Evolutionary conservation across 2,329 filamentous ascomycete species (phyloP), one percentile per base, ranked within the genome.

Genomic region (Trichoderma sp.): DNA sequence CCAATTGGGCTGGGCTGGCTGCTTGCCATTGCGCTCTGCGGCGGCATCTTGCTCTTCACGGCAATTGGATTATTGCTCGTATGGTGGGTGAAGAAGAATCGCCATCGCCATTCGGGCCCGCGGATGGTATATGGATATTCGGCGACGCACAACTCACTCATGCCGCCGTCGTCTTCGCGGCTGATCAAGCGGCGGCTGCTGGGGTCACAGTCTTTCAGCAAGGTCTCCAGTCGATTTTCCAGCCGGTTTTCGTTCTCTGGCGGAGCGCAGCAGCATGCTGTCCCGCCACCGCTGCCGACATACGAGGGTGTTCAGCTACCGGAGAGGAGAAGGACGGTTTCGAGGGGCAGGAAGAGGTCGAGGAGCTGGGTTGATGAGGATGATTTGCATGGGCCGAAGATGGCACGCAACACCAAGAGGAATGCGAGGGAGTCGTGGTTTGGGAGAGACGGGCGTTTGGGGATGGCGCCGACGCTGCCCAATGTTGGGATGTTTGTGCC

Each of bases 311-410:
- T 78, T n/a, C 39, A 26, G 13, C 4, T 54, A 24, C 51, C 61
- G 11, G 59, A 59, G n/a, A 18, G 66, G 37, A 32, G 55, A 75
- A 76, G 32, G 71, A 66, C 63, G 18, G 63, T 66, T 28, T 66
- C 63, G n/a, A 73, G 55, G 59, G 70, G 56, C 68, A 74, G 68
- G 75, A 73, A 64, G 21, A 60, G 73, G 10, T 76, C 76, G 63
- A 73, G 69, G 55, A 81, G 79, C 21, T 86, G 83, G 83, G 82
- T 85, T 14, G 66, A 66, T 32, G 83, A 85, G 71, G 83, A 86
- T 60, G 81, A 79, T 66, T 76, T 84, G n/a, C 83, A 85, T 69
- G 83, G 84, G 5, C 83, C 83, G 11, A 79, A 76, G 71, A 74
- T 84, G 59, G 78, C 73, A 13, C 37, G 5, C 18, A 67, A n/a